Evolutionary conservation across 1,139 yeast species (phyloP).

Genomic region (Blastobotrys arbuscula): DNA sequence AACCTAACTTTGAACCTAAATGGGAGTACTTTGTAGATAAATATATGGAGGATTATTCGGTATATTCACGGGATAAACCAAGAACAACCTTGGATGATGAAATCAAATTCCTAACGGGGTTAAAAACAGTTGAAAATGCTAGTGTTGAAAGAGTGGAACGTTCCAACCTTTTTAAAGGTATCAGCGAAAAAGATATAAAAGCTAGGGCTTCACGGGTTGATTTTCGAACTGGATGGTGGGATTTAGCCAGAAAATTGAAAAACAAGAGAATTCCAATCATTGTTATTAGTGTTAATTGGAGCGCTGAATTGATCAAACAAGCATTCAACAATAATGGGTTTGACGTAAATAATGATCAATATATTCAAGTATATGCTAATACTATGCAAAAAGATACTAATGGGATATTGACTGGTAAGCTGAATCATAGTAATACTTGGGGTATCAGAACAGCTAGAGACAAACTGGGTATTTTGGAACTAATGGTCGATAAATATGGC

Average conservation of each 20-base stretch:
- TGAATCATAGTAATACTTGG: background rate
- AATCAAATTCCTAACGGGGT: slow-evolving; percentile 41
- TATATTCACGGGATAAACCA: slow-evolving; percentile 17
- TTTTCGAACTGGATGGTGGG: slow-evolving; percentile 43
- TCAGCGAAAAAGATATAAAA: slow-evolving; percentile 34
- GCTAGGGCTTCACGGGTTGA: slow-evolving; percentile 38
- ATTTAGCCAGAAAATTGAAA: slow-evolving; percentile 35
- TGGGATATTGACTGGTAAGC: slow-evolving; percentile 37
- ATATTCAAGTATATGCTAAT: slow-evolving; percentile 34
- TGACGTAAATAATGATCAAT: slow-evolving; percentile 21
- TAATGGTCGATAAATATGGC: background rate
- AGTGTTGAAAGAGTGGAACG: slow-evolving; percentile 46
- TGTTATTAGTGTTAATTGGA: slow-evolving; percentile 65
- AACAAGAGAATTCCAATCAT: slow-evolving; percentile 36
- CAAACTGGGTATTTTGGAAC: slow-evolving; percentile 34
- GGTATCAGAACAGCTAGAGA: slow-evolving; percentile 52
- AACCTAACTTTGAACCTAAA: slow-evolving; percentile 37
- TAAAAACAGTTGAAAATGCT: slow-evolving; percentile 45
- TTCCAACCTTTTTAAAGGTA: slow-evolving; percentile 42
- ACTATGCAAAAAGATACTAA: slow-evolving; percentile 42
- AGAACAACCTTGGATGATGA: slow-evolving; percentile 37
- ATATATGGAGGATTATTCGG: slow-evolving; percentile 40
- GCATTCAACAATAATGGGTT: slow-evolving; percentile 37
- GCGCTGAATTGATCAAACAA: slow-evolving; percentile 44
- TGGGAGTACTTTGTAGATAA: slow-evolving; percentile 44